Evolutionary conservation across 257 asterid genomes (phyloP).

Genomic region (Solanum pimpinellifolium): DNA sequence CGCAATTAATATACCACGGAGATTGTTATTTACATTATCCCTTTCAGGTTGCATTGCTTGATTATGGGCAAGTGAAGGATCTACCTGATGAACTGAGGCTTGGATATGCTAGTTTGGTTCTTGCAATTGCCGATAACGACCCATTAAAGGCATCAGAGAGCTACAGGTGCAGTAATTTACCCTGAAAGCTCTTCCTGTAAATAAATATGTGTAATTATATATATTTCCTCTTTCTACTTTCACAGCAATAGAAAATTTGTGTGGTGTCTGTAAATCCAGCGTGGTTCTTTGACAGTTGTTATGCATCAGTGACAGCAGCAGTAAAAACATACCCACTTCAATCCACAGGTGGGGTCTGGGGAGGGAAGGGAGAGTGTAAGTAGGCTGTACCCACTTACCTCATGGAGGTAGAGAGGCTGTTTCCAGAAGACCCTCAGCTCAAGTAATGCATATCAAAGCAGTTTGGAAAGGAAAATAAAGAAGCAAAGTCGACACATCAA

Average conservation of each 20-base stretch:
- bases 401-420: neutral
- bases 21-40: neutral
- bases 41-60: slow-evolving; percentile 84
- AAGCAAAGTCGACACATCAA: neutral
- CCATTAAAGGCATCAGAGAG: slow-evolving; percentile 68
- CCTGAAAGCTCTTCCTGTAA: neutral
- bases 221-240: neutral
- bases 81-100: slow-evolving; percentile 83
- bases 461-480: neutral
- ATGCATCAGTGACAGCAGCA: neutral
- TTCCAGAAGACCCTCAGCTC: neutral
- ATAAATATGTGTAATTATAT: neutral
- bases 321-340: neutral
- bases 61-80: slow-evolving; percentile 99
- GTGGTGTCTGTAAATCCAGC: neutral
- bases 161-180: slow-evolving; percentile 54
- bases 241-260: neutral
- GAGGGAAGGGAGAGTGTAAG: neutral
- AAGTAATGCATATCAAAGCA: neutral
- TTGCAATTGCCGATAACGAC: slow-evolving; percentile 90
- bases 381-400: neutral
- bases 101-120: slow-evolving; percentile 81
- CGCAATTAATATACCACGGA: neutral
- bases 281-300: neutral
- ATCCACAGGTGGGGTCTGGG: neutral